Evolutionary conservation across 345 rosid genomes (phyloP), one percentile per base, ranked within the genome.

Genomic region (Arabis hirsuta): DNA sequence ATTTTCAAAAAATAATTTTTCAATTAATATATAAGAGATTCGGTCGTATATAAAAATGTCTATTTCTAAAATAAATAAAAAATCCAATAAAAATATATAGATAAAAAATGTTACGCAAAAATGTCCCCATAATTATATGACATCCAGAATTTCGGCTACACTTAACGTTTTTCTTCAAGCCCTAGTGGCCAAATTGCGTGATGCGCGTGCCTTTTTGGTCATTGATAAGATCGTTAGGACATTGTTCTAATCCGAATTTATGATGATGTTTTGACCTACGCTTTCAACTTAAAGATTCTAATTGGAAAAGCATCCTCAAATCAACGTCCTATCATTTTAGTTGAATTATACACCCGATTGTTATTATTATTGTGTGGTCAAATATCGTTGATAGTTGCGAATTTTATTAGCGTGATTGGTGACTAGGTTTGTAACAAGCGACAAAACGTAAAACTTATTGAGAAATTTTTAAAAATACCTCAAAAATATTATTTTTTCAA

Each of bases 131-230:
- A 39, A 55, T 45, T 45, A 45, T 11, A 47, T 65, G 73, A 51
- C 44, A 65, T 55, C 26, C 56, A 26, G 31, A 57, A 39, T 65
- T 48, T 57, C 39, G 53, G 66, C 60, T 73, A 57, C 10, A 29
- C 9, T 19, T 73, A 13, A 39, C 38, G n/a, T 6, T 50, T 65
- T 26, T 38, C 12, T 31, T 53, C 22, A 10, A 50, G 13, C 5
- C 24, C 62, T 43, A 67, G 73, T 74, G 56, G 68, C 52, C 48
- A 34, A 62, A 50, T 43, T 52, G 57, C 53, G 69, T 60, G 73
- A 26, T 64, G 70, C 86, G 82, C 90, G 71, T 86, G 90, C 82
- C 69, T 58, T 58, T 16, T 76, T 44, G 78, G 82, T 43, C 73
- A 70, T 55, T 78, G 85, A 77, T 62, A 78, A 50, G 65, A 69